phyloP scores from a whole-genome alignment of 352 stramenopile genomes.

The Phytophthora pseudosyringae region DNA sequence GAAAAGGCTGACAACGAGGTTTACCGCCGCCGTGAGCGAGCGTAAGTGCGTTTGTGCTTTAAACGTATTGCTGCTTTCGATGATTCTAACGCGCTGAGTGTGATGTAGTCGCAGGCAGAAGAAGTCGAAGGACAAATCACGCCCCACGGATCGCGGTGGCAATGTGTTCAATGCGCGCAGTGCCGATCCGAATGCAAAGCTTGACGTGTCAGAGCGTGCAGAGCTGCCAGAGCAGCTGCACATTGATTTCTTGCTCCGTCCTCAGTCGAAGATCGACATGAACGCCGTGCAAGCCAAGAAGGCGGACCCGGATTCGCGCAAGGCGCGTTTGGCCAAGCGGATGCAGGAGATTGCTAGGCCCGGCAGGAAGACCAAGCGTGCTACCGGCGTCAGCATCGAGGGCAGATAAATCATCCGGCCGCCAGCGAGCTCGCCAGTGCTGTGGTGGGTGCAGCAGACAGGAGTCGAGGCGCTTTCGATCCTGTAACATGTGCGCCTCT shows the following conservation, averaged over 20 bases:
- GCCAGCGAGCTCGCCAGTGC: slow-evolving; percentile 9
- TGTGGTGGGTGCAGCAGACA: slow-evolving; percentile 6
- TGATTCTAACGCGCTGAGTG: slow-evolving; percentile 9
- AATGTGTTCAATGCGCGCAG: slow-evolving; percentile 60
- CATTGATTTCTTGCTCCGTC: slow-evolving; percentile 86
- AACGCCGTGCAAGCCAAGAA: slow-evolving; percentile 68
- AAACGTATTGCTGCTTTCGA: background rate
- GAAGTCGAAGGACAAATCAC: slow-evolving; percentile 43
- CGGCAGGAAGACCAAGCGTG: slow-evolving; percentile 78
- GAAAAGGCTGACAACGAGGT: slow-evolving; percentile 84
- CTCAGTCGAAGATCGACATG: slow-evolving; percentile 82
- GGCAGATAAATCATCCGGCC: slow-evolving; percentile 58
- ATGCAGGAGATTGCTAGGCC: slow-evolving; percentile 88
- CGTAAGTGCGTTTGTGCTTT: slow-evolving; percentile 14
- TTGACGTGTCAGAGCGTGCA: slow-evolving; percentile 66
- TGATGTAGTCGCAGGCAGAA: slow-evolving; percentile 49
- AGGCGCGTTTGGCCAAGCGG: slow-evolving; percentile 82
- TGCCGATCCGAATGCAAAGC: slow-evolving; percentile 40
- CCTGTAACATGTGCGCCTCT: slow-evolving; percentile 28
- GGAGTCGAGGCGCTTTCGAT: slow-evolving; percentile 12
- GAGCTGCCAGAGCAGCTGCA: slow-evolving; percentile 76
- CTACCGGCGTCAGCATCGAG: slow-evolving; percentile 82
- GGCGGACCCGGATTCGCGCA: slow-evolving; percentile 76
- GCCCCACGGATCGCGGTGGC: slow-evolving; percentile 33
- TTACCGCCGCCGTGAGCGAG: slow-evolving; percentile 70